Percentiles rank a stretch among this genome's conserved stretches.
These are phyloP conservation scores for Mycena citricolor DNA, from an alignment of 1,284 basidiomycete genomes.

Conservation along the genomic window DNA sequence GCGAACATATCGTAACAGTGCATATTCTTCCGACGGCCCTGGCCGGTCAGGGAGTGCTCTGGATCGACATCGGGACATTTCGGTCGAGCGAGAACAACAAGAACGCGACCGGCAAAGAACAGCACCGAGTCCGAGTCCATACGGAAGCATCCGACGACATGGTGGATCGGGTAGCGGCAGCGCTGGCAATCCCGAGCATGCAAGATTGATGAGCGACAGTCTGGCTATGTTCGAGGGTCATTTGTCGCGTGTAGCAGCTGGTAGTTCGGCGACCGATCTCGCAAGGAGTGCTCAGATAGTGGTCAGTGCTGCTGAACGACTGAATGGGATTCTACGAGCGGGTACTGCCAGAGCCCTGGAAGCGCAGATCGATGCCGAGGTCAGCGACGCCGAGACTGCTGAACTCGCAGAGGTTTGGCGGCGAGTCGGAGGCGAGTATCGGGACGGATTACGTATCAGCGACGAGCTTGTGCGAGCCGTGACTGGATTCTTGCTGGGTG, in stretches of 20 bases:
- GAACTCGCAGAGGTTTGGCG: slow-evolving; percentile 63
- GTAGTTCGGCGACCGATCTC: slow-evolving; percentile 49
- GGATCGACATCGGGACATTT: slow-evolving; percentile 17
- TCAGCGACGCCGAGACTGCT: slow-evolving; percentile 34
- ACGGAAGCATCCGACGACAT: slow-evolving; percentile 29
- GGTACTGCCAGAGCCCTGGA: slow-evolving; percentile 61
- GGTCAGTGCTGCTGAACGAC: slow-evolving; percentile 58
- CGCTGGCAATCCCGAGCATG: slow-evolving; percentile 50
- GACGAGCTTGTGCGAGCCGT: slow-evolving; percentile 75
- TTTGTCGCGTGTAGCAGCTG: slow-evolving; percentile 49
- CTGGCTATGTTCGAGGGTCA: slow-evolving; percentile 66
- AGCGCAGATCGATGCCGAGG: slow-evolving; percentile 70
- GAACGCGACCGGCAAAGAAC: slow-evolving; percentile 27
- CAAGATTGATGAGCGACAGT: slow-evolving; percentile 64
- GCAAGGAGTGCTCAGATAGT: slow-evolving; percentile 61
- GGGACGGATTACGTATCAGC: slow-evolving; percentile 66
- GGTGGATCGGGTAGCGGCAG: slow-evolving; percentile 19
- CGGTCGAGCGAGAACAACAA: slow-evolving; percentile 17
- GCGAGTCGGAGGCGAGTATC: slow-evolving; percentile 63
- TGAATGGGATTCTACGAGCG: slow-evolving; percentile 59
- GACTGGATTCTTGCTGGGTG: slow-evolving; percentile 70
- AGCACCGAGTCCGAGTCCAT: slow-evolving; percentile 32
- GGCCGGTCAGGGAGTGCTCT: slow-evolving; percentile 13
- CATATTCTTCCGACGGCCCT: slow-evolving; percentile 27
- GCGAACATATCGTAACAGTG: slow-evolving; percentile 31